These are phyloP conservation scores for Oryza longistaminata DNA, from an alignment of 176 grass and related monocot genomes.

Conservation along the genomic window DNA sequence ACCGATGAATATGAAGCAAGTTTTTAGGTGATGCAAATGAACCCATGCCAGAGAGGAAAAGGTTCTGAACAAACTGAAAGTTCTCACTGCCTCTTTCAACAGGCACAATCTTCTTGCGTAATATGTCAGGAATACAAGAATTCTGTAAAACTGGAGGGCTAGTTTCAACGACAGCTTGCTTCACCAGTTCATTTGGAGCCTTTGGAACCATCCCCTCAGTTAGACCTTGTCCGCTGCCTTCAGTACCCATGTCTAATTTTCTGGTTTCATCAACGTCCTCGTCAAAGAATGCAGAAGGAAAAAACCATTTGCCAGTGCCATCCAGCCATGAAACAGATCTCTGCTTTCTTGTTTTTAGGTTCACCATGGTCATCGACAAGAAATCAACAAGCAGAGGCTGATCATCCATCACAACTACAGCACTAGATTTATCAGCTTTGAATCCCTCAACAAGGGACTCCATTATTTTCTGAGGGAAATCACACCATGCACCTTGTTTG, in stretches of 20 bases:
- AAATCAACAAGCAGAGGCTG: slow-evolving; percentile 53
- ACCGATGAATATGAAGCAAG: slow-evolving; percentile 51
- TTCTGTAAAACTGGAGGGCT: slow-evolving; percentile 13
- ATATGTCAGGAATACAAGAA: slow-evolving; percentile 33
- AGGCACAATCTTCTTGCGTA: slow-evolving; percentile 45
- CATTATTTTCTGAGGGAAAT: slow-evolving; percentile 45
- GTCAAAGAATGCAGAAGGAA: slow-evolving; percentile 55
- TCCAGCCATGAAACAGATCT: slow-evolving; percentile 66
- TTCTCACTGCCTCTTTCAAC: slow-evolving; percentile 45
- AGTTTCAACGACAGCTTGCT: slow-evolving; percentile 21
- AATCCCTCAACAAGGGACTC: slow-evolving; percentile 51
- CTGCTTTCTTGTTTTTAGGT: slow-evolving; percentile 52
- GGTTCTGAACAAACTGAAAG: slow-evolving; percentile 46
- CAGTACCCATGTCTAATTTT: not conserved
- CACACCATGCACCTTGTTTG: slow-evolving; percentile 42
- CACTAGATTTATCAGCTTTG: slow-evolving; percentile 42
- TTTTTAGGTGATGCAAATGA: slow-evolving; percentile 48
- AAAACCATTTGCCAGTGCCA: slow-evolving; percentile 53
- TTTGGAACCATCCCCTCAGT: not conserved
- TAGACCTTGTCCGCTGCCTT: not conserved
- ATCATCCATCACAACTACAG: slow-evolving; percentile 40
- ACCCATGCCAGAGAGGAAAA: slow-evolving; percentile 63
- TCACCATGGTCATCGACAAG: slow-evolving; percentile 55
- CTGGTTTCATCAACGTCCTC: slow-evolving; percentile 17
- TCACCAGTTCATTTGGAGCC: not conserved